phyloP scores from a whole-genome alignment of 148 eudicot species.

The Diospyros lotus region DNA sequence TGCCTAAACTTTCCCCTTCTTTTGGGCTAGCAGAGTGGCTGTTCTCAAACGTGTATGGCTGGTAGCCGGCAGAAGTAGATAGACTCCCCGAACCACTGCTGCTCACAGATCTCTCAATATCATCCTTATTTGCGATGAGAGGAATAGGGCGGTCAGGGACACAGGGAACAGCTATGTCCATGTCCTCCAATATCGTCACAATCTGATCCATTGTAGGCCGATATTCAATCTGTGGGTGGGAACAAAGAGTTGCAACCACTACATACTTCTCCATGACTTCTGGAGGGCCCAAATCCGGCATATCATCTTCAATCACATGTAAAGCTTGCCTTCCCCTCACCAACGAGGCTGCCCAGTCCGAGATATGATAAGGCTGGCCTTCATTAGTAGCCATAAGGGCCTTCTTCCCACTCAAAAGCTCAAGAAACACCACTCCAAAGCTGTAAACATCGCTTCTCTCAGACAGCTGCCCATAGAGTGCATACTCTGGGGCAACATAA shows the following conservation, averaged over 20 bases:
- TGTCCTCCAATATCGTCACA: conserved; percentile 65
- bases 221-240: conserved; percentile 85
- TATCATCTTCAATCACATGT: conserved; percentile 13
- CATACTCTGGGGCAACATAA: conserved; percentile 89
- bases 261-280: conserved; percentile 14
- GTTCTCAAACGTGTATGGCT: conserved; percentile 33
- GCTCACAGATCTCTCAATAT: conserved; percentile 70
- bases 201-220: conserved; percentile 95
- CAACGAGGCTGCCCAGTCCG: conserved; percentile 19
- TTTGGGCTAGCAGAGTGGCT: conserved; percentile 16
- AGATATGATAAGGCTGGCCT: conserved; percentile 1
- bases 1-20: conserved; percentile 20
- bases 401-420: conserved; percentile 20
- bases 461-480: conserved; percentile 79
- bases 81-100: conserved; percentile 65
- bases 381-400: conserved; percentile 1
- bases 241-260: conserved; percentile 8
- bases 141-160: conserved; percentile 82
- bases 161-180: conserved; percentile 53
- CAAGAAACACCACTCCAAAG: conserved; percentile 52
- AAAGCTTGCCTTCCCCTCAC: conserved; percentile 5
- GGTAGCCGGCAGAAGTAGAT: conserved; percentile 57
- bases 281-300: conserved; percentile 12
- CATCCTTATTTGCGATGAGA: conserved; percentile 47
- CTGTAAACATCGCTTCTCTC: conserved; percentile 88